A percentile compares a stretch with the other conserved stretches of the same genome.
Evolutionary conservation across 257 asterid genomes (phyloP).

Genomic region (Handroanthus guayacan): DNA sequence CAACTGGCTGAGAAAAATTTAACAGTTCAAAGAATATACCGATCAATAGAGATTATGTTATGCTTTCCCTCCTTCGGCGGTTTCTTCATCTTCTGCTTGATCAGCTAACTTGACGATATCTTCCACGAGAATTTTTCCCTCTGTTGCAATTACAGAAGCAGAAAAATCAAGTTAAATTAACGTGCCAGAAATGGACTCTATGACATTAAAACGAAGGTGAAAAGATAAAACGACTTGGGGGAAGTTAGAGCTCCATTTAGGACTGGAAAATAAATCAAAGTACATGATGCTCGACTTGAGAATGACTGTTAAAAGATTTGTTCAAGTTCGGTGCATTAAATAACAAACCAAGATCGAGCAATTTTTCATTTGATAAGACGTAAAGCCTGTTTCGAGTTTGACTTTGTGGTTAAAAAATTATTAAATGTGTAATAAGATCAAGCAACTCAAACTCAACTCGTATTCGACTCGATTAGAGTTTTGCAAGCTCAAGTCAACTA

Average conservation of each 20-base stretch:
- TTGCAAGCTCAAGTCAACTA: too few species aligned
- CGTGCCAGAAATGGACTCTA: not conserved
- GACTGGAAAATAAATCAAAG: too few species aligned
- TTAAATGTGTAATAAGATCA: too few species aligned
- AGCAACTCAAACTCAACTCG: too few species aligned
- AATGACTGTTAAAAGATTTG: too few species aligned
- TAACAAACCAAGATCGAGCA: too few species aligned
- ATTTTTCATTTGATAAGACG: too few species aligned
- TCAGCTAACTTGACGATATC: conserved; percentile 82
- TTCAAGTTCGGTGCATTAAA: too few species aligned
- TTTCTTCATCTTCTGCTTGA: conserved; percentile 62
- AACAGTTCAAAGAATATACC: conserved; percentile 15
- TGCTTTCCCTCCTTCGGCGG: conserved; percentile 57
- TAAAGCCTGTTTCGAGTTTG: too few species aligned
- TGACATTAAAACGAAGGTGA: conserved; percentile 14
- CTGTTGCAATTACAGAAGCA: conserved; percentile 51
- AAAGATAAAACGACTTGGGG: conserved; percentile 2
- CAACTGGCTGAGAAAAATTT: conserved; percentile 19
- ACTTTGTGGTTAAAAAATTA: too few species aligned
- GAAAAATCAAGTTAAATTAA: conserved; percentile 13
- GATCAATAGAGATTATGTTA: conserved; percentile 28
- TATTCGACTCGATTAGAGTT: too few species aligned
- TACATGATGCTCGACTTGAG: too few species aligned
- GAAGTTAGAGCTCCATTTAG: not conserved
- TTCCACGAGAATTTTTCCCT: conserved; percentile 92